Conservation (phyloP, 176 grass and related monocot species). For the Puya raimondii region DNA sequence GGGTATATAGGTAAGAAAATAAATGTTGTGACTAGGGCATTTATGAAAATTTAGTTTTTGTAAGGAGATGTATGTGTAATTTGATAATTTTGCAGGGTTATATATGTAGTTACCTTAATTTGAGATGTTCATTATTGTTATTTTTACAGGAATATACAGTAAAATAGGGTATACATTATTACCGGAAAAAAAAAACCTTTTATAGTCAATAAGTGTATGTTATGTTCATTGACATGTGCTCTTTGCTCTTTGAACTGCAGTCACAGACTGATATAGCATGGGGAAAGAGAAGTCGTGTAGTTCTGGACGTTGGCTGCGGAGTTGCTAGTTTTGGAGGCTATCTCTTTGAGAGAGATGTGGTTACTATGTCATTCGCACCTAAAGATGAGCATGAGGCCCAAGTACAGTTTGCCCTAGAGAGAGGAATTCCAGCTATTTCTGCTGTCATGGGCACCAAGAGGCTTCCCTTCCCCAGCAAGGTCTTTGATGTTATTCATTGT, state of each 20-base stretch:
- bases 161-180: no score
- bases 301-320: slow-evolving; percentile 82
- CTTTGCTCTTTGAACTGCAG: slow-evolving; percentile 18
- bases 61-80: no score
- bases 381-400: slow-evolving; percentile 94
- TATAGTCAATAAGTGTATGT: background rate
- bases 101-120: background rate
- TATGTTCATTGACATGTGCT: slow-evolving; percentile 5
- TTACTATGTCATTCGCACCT: slow-evolving; percentile 82
- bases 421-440: slow-evolving; percentile 90
- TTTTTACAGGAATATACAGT: background rate
- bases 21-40: no score
- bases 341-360: slow-evolving; percentile 61
- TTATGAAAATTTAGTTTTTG: no score
- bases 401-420: slow-evolving; percentile 88
- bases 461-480: slow-evolving; percentile 63
- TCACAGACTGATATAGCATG: slow-evolving; percentile 63
- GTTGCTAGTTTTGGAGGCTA: slow-evolving; percentile 86
- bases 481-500: slow-evolving; percentile 88
- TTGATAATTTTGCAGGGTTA: no score
- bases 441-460: slow-evolving; percentile 90
- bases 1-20: no score
- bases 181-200: no score
- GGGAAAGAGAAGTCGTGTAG: slow-evolving; percentile 49
- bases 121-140: background rate